Evolutionary conservation across 1,284 basidiomycete genomes (phyloP), one percentile per base, ranked within the genome.

Genomic region (Stereum hirsutum): DNA sequence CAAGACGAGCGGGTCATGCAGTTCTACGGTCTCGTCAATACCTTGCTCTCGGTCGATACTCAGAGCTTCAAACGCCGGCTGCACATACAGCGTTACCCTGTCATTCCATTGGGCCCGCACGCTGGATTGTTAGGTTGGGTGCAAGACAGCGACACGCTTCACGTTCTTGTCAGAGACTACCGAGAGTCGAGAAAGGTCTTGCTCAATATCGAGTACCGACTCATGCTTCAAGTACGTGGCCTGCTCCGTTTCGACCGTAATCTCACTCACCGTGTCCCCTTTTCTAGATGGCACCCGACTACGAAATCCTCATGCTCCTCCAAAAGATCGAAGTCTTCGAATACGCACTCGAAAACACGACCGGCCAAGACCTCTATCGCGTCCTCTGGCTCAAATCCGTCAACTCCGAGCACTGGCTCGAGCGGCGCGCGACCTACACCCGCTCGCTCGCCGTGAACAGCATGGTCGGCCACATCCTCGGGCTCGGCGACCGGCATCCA

Each of bases 1-100:
- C 96, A 99, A 65, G 96, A 99, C 61, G 96, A 99, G 60, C 80
- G 96, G 49, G 96, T 99, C 47, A 99, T 99, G 96, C 96, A 99
- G 62, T 74, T 99, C 10, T 99, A 99, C 63, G 90, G 95, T 46
- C 78, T 99, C 42, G 89, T 99, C 60, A 99, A 99, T 63, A 97
- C 91, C 1, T 69, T 99, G 0, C 78, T 99, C 15, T 86, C 89
- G 12, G 84, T 91, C 34, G 95, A 99, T 58, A 88, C 92, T 19
- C 83, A 91, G 58, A 92, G 89, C 59, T 98, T 97, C 76, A 97
- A 97, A 70, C 78, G 96, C 24, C 89, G 94, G 50, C 73, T 99
- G 38, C 91, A 93, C 58, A 96, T 99, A 44, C 94, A 95, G 59
- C 78, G 85, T 42, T 99, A 82, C 66, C 83, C 93, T 8, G 90